Evolutionary conservation across 83 land plant species (phyloP), one percentile per base, ranked within the genome.

Genomic region (Picea engelmannii): DNA sequence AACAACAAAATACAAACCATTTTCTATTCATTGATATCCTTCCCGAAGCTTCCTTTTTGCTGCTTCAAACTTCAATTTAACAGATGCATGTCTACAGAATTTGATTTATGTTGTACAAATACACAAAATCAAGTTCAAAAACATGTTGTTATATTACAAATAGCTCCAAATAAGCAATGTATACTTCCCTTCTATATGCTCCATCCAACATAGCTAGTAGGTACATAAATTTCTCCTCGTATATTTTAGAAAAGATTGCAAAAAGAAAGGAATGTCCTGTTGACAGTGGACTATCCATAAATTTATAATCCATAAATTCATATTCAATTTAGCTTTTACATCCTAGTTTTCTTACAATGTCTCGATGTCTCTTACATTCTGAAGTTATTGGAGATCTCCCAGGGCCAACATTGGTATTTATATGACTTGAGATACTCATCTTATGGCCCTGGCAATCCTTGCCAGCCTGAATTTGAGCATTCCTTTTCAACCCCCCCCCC

Each of bases 1-100:
- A 76, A 55, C 47, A 76, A 55, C 66, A 80, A 68, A 25, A 40
- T 81, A 81, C 83, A 44, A 31, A 94, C 96, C 96, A 47, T 90
- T 90, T 76, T 94, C 91, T 67, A 89, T 92, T 85, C 81, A 81
- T 82, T 90, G 96, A 70, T 93, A 94, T 15, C 95, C 82, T 85
- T 94, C 95, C 0, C 90, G 95, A n/a, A 94, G 95, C 78, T 86
- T 88, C 76, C 92, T 85, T 77, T 90, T 94, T 20, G 93, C 65
- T 6, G 88, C 88, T 73, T 92, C 95, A 18, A 94, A 12, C 84
- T 87, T 93, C 42, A 82, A 61, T 38, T 55, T 81, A 4, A 89
- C 81, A 35, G 84, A 76, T 25, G 16, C 79, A 13, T 89, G 13
- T 81, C 92, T 10, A 78, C 74, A 58, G 3, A 24, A 65, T 76